Conservation (phyloP, 2,329 filamentous ascomycete species). For the Arthrinium puccinioides region DNA sequence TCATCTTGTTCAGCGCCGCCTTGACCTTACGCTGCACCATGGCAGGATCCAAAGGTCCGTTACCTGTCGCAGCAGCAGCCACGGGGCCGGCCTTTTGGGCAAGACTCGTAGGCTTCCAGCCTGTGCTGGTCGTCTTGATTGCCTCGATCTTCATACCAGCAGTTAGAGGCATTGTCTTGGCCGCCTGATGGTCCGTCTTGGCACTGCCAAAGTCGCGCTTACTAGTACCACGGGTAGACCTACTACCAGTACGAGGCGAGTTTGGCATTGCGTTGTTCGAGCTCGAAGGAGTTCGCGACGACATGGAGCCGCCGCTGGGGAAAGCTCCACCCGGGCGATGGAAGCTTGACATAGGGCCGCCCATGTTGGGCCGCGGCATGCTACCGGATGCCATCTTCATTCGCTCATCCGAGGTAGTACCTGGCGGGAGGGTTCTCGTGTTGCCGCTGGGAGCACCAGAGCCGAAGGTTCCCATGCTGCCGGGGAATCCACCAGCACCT, state of each 20-base stretch:
- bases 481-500: slow-evolving; percentile 38
- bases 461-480: slow-evolving; percentile 62
- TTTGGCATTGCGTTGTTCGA: slow-evolving; percentile 50
- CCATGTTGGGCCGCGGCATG: slow-evolving; percentile 38
- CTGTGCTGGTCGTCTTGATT: slow-evolving; percentile 62
- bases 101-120: slow-evolving; percentile 85
- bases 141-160: slow-evolving; percentile 74
- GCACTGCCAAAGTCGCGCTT: slow-evolving; percentile 45
- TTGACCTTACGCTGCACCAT: slow-evolving; percentile 99
- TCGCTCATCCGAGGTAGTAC: slow-evolving; percentile 70
- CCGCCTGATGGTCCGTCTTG: slow-evolving; percentile 60
- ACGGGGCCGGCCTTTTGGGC: slow-evolving; percentile 33
- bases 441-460: slow-evolving; percentile 31
- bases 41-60: slow-evolving; percentile 71
- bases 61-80: slow-evolving; percentile 34
- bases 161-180: slow-evolving; percentile 89
- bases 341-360: slow-evolving; percentile 52
- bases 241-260: slow-evolving; percentile 64
- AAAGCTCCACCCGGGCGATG: slow-evolving; percentile 56
- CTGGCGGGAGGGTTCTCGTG: slow-evolving; percentile 59
- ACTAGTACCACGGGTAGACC: slow-evolving; percentile 51
- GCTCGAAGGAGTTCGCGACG: slow-evolving; percentile 52
- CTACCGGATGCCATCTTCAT: slow-evolving; percentile 57
- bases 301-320: slow-evolving; percentile 55
- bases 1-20: slow-evolving; percentile 99